Base-by-base conservation (phyloP, 169 alveolate species). In the Babesia caballi region DNA sequence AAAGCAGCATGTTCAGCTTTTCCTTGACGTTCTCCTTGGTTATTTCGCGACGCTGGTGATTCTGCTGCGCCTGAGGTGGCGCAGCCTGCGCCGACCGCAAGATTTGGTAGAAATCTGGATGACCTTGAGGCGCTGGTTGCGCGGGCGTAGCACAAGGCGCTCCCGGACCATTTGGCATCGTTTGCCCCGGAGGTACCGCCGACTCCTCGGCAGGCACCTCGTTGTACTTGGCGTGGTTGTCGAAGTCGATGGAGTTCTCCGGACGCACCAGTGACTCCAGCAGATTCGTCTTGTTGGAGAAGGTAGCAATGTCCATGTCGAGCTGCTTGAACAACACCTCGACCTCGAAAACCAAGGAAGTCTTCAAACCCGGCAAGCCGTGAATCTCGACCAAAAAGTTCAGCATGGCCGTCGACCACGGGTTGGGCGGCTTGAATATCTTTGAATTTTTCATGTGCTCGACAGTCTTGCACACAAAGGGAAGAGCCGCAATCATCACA, bases 361-460 rank as follows among this genome's bases (percentile, higher is more conserved):
- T 88, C 66, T 91, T 93, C 53, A 89, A 86, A 52, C 82, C 83
- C 46, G 89, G 91, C 17, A 91, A 72, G 51, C 77, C 82, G 66
- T 93, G 96, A 36, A 94, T 78, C 83, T 94, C 97, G 49, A 93
- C 94, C 51, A 94, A 82, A 42, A 91, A 76, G 59, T 80, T 74
- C 36, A 94, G 77, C 52, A 91, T 60, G 27, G 95, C 95, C 36
- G 91, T 76, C 21, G 97, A 93, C 98, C 98, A 94, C 17, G 98
- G 97, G 71, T 94, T 94, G n/a, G 97, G 97, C 11, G 96, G 95
- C 42, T 80, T 84, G 83, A 91, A 94, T 28, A 82, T 86, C 85
- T 91, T 90, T 7, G 94, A 87, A 54, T 65, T 36, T 47, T 83
- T 75, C 1, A 91, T 78, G 30, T 86, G 68, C 57, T 92, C 96